These are phyloP conservation scores for Aspergillus sp. DNA, from an alignment of 2,329 filamentous ascomycete genomes.

Conservation along the genomic window DNA sequence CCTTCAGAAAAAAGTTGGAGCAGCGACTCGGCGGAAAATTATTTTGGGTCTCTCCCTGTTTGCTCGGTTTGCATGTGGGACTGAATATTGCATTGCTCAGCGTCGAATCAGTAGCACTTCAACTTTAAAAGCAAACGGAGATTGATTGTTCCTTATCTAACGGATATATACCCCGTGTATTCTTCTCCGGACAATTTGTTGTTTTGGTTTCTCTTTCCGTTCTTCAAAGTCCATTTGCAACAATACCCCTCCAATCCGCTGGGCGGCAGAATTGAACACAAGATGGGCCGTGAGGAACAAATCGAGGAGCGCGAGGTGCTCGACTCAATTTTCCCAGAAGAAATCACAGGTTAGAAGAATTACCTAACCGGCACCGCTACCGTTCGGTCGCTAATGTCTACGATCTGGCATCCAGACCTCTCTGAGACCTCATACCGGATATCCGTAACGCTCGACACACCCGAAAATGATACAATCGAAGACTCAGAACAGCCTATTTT, in stretches of 20 bases:
- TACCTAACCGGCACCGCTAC: neutral
- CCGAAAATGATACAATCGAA: constrained; percentile 53
- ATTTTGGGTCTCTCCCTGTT: constrained; percentile 31
- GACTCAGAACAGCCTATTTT: constrained; percentile 60
- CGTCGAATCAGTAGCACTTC: constrained; percentile 6
- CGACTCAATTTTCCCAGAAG: constrained; percentile 95
- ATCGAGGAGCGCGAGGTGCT: constrained; percentile 94
- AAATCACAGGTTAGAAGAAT: constrained; percentile 68
- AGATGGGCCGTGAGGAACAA: constrained; percentile 69
- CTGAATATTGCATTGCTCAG: constrained; percentile 15
- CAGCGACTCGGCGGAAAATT: constrained; percentile 12
- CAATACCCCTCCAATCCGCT: constrained; percentile 25
- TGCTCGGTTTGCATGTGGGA: constrained; percentile 37
- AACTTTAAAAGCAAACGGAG: constrained; percentile 4
- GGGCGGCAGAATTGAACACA: constrained; percentile 21
- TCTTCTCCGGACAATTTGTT: neutral
- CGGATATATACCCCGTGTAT: neutral
- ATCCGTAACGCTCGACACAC: constrained; percentile 74
- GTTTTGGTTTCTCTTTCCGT: too few relatives aligned
- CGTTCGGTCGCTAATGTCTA: constrained; percentile 10
- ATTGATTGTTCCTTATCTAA: neutral
- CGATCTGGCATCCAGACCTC: constrained; percentile 55
- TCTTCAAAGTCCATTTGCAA: neutral
- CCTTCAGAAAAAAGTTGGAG: constrained; percentile 2
- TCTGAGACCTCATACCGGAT: constrained; percentile 86